phyloP scores from a whole-genome alignment of 495 filamentous ascomycete genomes.

The Apiosordaria backusii region DNA sequence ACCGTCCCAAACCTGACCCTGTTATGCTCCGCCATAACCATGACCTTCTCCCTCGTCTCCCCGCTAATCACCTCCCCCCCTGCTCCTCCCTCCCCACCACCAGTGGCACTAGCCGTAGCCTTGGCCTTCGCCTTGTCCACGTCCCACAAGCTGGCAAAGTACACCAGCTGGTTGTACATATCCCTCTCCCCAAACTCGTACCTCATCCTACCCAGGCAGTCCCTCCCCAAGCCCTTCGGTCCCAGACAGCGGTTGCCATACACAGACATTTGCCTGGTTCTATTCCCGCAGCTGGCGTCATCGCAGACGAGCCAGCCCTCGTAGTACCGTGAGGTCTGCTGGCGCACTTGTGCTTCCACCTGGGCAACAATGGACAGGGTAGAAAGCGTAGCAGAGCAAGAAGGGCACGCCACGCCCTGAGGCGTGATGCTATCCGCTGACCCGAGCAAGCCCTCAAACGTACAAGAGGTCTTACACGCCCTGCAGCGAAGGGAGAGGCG shows the following conservation, averaged over 20 bases:
- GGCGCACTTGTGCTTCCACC: constrained; percentile 76
- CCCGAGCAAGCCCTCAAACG: constrained; percentile 68
- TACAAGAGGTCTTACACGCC: constrained; percentile 64
- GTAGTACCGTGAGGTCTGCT: constrained; percentile 78
- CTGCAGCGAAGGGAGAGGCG: constrained; percentile 77
- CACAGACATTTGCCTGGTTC: constrained; percentile 87
- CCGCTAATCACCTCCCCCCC: constrained; percentile 38
- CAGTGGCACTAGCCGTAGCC: constrained; percentile 31
- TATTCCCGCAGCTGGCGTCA: constrained; percentile 78
- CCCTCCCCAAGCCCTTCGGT: constrained; percentile 72
- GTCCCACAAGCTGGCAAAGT: constrained; percentile 82
- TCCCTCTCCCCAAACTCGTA: constrained; percentile 86
- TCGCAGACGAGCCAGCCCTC: constrained; percentile 88
- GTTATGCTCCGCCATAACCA: constrained; percentile 76
- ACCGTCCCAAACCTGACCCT: constrained; percentile 69
- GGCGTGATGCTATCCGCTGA: constrained; percentile 59
- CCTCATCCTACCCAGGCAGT: constrained; percentile 82
- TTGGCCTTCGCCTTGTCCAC: constrained; percentile 71
- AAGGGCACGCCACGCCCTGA: constrained; percentile 70
- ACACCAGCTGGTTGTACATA: constrained; percentile 91
- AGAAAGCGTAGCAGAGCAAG: constrained; percentile 55
- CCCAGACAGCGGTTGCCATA: constrained; percentile 89
- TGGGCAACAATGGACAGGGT: constrained; percentile 78
- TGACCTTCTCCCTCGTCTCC: constrained; percentile 50
- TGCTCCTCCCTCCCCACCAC: constrained; percentile 31